phyloP scores from a whole-genome alignment of 495 filamentous ascomycete species.

The Arthonia radiata region DNA sequence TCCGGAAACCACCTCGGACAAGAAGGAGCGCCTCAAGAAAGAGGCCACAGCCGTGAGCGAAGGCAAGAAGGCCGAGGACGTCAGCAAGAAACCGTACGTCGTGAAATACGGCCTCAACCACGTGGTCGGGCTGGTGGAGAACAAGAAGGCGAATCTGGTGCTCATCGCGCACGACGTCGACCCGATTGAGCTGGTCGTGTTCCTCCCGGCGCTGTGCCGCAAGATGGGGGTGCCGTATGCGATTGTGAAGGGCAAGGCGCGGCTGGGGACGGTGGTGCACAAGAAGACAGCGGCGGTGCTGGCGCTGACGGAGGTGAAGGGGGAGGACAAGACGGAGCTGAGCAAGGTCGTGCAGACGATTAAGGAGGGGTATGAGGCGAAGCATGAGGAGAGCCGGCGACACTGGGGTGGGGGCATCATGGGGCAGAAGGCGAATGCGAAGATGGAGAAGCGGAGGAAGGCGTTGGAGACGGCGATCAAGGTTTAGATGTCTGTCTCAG shows the following conservation, averaged over 20 bases:
- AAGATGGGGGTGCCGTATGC: conserved; percentile 99
- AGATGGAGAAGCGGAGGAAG: conserved; percentile 91
- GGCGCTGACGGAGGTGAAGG: conserved; percentile 83
- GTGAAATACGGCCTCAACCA: conserved; percentile 99
- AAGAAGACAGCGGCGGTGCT: conserved; percentile 99
- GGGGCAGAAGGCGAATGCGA: conserved; percentile 87
- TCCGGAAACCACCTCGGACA: conserved; percentile 95
- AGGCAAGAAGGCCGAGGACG: conserved; percentile 99
- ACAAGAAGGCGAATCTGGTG: conserved; percentile 97
- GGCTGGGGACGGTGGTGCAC: conserved; percentile 96
- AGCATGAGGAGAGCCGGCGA: conserved; percentile 76
- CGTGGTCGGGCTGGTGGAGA: conserved; percentile 97
- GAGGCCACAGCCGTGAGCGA: conserved; percentile 92
- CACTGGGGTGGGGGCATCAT: conserved; percentile 99
- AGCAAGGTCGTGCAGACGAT: conserved; percentile 86
- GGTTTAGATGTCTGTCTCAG: conserved; percentile 65
- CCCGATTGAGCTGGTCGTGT: conserved; percentile 98
- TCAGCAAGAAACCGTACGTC: conserved; percentile 96
- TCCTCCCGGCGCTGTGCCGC: conserved; percentile 94
- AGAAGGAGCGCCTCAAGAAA: conserved; percentile 97
- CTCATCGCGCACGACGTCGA: conserved; percentile 99
- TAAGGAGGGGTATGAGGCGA: conserved; percentile 95
- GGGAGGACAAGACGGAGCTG: conserved; percentile 93
- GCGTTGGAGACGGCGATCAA: conserved; percentile 79
- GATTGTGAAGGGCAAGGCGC: conserved; percentile 98